Evolutionary conservation across 1,284 basidiomycete genomes (phyloP).

Genomic region (Cutaneotrichosporon sp.): DNA sequence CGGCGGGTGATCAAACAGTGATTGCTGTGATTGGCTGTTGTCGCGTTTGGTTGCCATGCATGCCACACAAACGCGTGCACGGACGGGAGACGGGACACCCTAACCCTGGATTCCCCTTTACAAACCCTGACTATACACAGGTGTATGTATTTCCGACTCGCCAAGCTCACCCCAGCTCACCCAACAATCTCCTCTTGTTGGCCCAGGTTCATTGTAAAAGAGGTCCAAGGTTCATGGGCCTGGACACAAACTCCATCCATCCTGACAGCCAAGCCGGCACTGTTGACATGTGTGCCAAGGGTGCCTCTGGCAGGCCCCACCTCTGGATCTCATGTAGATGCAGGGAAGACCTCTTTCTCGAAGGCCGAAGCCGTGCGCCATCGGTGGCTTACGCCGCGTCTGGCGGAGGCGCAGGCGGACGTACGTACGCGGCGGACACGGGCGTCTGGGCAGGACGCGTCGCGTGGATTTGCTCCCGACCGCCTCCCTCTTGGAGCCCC

Average conservation of each 20-base stretch:
- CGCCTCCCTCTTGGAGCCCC: not conserved
- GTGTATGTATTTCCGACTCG: not conserved
- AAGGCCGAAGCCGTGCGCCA: no score
- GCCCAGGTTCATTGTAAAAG: not conserved
- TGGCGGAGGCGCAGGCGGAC: not conserved
- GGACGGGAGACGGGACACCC: not conserved
- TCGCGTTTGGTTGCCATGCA: not conserved
- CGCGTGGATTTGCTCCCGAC: not conserved
- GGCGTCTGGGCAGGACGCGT: not conserved
- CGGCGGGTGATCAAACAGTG: no score
- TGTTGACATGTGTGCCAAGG: not conserved
- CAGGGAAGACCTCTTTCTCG: no score
- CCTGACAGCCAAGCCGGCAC: not conserved
- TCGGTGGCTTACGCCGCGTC: no score
- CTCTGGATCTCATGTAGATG: no score
- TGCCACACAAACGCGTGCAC: not conserved
- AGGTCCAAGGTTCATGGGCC: not conserved
- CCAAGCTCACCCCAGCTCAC: not conserved
- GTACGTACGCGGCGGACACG: no score
- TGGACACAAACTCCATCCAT: not conserved
- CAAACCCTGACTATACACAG: not conserved
- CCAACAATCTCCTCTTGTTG: no score
- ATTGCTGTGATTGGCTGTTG: not conserved
- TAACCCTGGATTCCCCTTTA: no score
- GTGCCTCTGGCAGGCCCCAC: no score